Evolutionary conservation across 1,284 basidiomycete species (phyloP).

Genomic region (Puccinia brachypodii): DNA sequence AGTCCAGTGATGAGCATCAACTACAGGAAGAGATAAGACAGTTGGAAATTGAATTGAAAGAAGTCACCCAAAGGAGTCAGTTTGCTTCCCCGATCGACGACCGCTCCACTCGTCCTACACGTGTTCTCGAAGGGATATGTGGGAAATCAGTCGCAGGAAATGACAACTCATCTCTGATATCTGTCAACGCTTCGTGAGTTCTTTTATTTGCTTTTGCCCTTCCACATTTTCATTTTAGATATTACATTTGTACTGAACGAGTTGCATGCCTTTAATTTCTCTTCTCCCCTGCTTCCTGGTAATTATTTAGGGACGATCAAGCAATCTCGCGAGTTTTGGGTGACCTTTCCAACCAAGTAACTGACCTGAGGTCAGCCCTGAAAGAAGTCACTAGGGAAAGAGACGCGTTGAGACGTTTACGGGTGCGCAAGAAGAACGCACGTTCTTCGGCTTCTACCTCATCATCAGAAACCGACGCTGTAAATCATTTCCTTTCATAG

Average conservation of each 20-base stretch:
- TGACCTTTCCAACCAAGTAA: constrained; percentile 36
- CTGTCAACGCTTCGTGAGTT: constrained; percentile 29
- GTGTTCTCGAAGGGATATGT: neutral
- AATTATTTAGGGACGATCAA: constrained; percentile 2
- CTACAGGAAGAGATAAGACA: constrained; percentile 35
- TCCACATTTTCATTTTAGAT: neutral
- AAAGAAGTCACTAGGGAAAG: constrained; percentile 36
- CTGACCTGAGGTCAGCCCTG: constrained; percentile 29
- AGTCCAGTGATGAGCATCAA: neutral
- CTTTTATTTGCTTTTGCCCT: neutral
- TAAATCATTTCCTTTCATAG: neutral
- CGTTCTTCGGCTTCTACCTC: constrained; percentile 13
- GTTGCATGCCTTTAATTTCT: neutral
- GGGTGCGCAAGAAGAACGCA: neutral
- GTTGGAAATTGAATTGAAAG: constrained; percentile 15
- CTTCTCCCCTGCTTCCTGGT: neutral
- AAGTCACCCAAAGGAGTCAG: constrained; percentile 2
- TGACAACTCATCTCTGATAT: constrained; percentile 11
- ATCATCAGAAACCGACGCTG: neutral
- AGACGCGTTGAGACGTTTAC: constrained; percentile 20
- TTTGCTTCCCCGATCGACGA: constrained; percentile 7
- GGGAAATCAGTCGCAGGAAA: neutral
- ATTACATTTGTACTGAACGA: no score
- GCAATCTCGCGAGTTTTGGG: constrained; percentile 34
- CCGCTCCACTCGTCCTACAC: neutral